These are phyloP conservation scores for Ophiostoma angusticollis DNA, from an alignment of 2,329 filamentous ascomycete species.

Conservation along the genomic window DNA sequence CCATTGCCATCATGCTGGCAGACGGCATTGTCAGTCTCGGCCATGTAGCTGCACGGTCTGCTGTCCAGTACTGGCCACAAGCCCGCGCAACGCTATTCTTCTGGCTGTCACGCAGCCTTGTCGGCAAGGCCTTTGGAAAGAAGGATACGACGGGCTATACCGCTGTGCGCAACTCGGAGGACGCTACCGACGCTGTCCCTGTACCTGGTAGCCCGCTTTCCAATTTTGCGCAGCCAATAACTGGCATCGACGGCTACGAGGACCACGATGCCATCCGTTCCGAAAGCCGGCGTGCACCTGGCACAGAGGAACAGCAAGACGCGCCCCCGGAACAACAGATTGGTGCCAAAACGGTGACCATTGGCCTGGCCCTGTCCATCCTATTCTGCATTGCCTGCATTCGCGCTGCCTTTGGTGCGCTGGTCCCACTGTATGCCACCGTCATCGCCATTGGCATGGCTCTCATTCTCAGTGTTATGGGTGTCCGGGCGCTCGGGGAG, in stretches of 20 bases:
- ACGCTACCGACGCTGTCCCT: neutral
- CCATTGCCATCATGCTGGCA: slow-evolving; percentile 88
- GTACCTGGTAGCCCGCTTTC: slow-evolving; percentile 12
- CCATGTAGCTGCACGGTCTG: slow-evolving; percentile 52
- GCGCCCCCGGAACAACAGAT: slow-evolving; percentile 77
- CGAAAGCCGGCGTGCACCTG: too few species aligned
- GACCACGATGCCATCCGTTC: slow-evolving; percentile 10
- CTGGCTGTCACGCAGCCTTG: neutral
- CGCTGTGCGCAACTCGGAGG: slow-evolving; percentile 10
- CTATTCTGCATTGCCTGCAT: slow-evolving; percentile 70
- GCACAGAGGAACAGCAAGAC: too few species aligned
- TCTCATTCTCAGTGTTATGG: slow-evolving; percentile 64
- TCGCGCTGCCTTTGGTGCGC: slow-evolving; percentile 62
- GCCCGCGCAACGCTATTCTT: neutral
- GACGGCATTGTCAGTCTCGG: slow-evolving; percentile 82
- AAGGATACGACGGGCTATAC: slow-evolving; percentile 14
- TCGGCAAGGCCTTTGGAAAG: neutral
- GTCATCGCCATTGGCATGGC: slow-evolving; percentile 74
- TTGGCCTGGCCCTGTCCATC: slow-evolving; percentile 68
- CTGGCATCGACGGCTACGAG: slow-evolving; percentile 9
- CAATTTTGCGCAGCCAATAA: slow-evolving; percentile 4
- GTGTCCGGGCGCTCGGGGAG: slow-evolving; percentile 55
- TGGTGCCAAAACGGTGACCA: slow-evolving; percentile 52
- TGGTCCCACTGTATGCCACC: slow-evolving; percentile 68
- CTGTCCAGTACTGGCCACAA: slow-evolving; percentile 10